Evolutionary conservation across 805 yeast species (phyloP).

Genomic region (Ogataea henricii): DNA sequence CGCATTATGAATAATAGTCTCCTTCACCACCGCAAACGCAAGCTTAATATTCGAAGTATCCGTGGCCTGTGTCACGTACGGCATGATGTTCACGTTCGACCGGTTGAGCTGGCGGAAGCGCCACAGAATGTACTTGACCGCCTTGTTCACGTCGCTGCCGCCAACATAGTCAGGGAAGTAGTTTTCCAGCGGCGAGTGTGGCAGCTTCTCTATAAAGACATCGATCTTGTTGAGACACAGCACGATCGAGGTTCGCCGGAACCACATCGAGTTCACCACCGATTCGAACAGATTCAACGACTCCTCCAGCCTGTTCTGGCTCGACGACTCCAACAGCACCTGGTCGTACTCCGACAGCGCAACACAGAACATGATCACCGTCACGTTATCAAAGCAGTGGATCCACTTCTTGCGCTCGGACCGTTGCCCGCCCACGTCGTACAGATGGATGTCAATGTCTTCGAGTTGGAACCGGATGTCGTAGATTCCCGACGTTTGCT

Average conservation of each 20-base stretch:
- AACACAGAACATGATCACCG: constrained; percentile 86
- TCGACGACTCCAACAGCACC: constrained; percentile 70
- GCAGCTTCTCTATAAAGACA: constrained; percentile 82
- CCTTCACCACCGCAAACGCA: constrained; percentile 66
- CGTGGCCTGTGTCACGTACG: constrained; percentile 93
- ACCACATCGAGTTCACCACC: constrained; percentile 92
- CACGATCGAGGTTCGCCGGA: constrained; percentile 81
- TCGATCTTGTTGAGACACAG: constrained; percentile 88
- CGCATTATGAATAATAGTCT: constrained; percentile 56
- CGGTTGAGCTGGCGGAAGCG: constrained; percentile 83
- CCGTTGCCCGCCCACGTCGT: constrained; percentile 95
- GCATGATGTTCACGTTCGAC: constrained; percentile 78
- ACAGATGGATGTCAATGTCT: constrained; percentile 61
- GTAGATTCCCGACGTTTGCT: constrained; percentile 89
- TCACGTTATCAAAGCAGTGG: constrained; percentile 92
- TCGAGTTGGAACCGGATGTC: constrained; percentile 81
- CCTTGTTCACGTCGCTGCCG: constrained; percentile 85
- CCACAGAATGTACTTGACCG: constrained; percentile 90
- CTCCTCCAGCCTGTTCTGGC: constrained; percentile 79
- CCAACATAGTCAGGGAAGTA: constrained; percentile 91
- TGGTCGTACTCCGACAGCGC: constrained; percentile 92
- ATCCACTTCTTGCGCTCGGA: constrained; percentile 97
- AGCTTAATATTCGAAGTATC: constrained; percentile 86
- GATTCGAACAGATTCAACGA: constrained; percentile 84
- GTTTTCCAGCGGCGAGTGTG: constrained; percentile 75